phyloP scores from a whole-genome alignment of 345 rosid genomes.

The Rubroshorea leprosula region DNA sequence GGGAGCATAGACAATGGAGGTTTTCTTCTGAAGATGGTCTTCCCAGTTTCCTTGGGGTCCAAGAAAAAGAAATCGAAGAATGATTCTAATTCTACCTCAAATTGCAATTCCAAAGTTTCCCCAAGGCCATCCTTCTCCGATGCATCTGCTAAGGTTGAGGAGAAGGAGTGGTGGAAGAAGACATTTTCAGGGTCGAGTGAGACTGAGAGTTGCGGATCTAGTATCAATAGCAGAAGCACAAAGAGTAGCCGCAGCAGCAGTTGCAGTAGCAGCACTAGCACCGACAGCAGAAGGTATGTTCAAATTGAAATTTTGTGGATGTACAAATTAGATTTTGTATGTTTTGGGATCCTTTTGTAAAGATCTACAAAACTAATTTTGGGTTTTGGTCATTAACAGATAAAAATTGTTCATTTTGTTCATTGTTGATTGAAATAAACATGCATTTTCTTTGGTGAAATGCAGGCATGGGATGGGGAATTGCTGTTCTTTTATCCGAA shows the following conservation, averaged over 20 bases:
- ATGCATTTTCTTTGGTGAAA: no score
- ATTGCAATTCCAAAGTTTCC: conserved; percentile 28
- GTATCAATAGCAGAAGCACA: conserved; percentile 32
- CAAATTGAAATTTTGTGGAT: not conserved
- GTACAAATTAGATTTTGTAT: no score
- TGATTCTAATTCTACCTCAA: conserved; percentile 15
- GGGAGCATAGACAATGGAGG: conserved; percentile 43
- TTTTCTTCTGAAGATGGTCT: conserved; percentile 64
- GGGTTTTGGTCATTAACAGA: no score
- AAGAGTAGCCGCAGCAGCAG: conserved; percentile 43
- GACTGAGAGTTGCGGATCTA: conserved; percentile 37
- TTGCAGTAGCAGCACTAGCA: conserved; percentile 38
- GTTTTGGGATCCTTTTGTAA: no score
- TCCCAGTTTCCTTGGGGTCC: conserved; percentile 47
- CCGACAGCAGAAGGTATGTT: conserved; percentile 36
- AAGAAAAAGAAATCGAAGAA: conserved; percentile 37
- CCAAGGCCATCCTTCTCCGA: conserved; percentile 43
- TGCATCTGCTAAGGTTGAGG: conserved; percentile 34
- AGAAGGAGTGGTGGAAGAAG: conserved; percentile 71
- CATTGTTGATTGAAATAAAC: no score
- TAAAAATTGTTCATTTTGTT: no score
- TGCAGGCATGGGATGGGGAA: conserved; percentile 39
- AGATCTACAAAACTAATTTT: no score
- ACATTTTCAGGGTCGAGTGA: conserved; percentile 27
- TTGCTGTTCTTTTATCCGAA: conserved; percentile 47